These are phyloP conservation scores for Gaertneriomyces semiglobifer DNA, from an alignment of 192 early-diverging fungal species.

Conservation along the genomic window DNA sequence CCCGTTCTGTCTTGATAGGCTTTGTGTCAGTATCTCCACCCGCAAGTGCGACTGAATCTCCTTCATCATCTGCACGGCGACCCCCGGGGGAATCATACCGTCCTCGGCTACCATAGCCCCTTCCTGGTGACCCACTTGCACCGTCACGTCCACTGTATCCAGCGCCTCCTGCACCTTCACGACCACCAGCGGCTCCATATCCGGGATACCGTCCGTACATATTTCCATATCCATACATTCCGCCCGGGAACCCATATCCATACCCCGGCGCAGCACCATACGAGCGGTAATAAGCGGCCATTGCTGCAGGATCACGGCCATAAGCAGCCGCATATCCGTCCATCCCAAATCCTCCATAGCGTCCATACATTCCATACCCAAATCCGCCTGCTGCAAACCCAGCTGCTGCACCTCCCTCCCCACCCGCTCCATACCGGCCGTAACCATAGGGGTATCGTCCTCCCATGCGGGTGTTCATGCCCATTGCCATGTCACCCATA, in stretches of 20 bases:
- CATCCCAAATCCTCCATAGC: conserved; percentile 28
- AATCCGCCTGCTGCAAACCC: conserved; percentile 21
- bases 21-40: conserved; percentile 24
- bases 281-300: conserved; percentile 19
- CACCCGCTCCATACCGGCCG: conserved; percentile 27
- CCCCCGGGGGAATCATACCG: conserved; percentile 34
- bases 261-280: conserved; percentile 7
- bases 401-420: conserved; percentile 21
- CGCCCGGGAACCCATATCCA: not conserved
- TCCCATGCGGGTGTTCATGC: conserved; percentile 32
- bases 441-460: conserved; percentile 35
- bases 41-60: conserved; percentile 17
- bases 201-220: conserved; percentile 20
- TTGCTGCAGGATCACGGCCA: conserved; percentile 14
- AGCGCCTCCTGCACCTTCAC: conserved; percentile 17
- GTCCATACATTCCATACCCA: conserved; percentile 34
- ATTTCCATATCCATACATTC: conserved; percentile 20
- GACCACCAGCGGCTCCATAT: conserved; percentile 20
- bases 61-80: conserved; percentile 30
- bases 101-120: conserved; percentile 18
- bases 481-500: conserved; percentile 27
- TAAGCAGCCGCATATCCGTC: conserved; percentile 37
- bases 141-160: conserved; percentile 18
- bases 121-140: conserved; percentile 11
- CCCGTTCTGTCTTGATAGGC: conserved; percentile 17